phyloP scores from a whole-genome alignment of 2,329 filamentous ascomycete species.

The Stagonosporopsis chrysanthemi region DNA sequence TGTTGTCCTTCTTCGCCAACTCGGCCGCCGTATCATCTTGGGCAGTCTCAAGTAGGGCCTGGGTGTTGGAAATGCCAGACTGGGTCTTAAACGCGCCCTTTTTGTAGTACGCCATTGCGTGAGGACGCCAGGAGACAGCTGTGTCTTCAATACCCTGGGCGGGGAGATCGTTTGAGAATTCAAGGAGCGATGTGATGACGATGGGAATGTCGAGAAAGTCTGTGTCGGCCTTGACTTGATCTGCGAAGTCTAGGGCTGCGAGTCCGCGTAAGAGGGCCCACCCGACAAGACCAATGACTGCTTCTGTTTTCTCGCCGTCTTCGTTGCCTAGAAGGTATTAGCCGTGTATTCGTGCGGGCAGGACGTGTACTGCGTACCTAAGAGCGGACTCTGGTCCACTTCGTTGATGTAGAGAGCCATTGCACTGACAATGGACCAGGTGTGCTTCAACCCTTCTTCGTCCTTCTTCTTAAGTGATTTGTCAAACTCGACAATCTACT shows the following conservation, averaged over 20 bases:
- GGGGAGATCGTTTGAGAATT: not conserved
- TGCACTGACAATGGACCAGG: constrained; percentile 21
- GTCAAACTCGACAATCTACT: constrained; percentile 23
- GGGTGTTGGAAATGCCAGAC: not conserved
- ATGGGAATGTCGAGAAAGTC: constrained; percentile 10
- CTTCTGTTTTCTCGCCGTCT: constrained; percentile 16
- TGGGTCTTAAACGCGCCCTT: not conserved
- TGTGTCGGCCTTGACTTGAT: constrained; percentile 21
- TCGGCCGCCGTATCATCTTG: not conserved
- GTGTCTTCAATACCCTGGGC: not conserved
- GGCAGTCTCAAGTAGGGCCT: not conserved
- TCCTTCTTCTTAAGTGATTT: constrained; percentile 19
- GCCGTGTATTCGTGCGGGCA: not conserved
- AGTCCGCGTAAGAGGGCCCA: constrained; percentile 21
- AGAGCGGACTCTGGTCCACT: constrained; percentile 12
- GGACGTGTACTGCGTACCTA: constrained; percentile 1
- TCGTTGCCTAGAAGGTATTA: constrained; percentile 17
- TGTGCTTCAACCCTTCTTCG: constrained; percentile 8
- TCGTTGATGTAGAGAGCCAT: constrained; percentile 24
- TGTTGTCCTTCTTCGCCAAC: not conserved
- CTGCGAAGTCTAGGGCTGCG: constrained; percentile 20
- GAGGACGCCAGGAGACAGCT: not conserved
- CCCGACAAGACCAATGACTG: constrained; percentile 20
- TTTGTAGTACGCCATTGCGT: not conserved
- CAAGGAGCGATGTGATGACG: not conserved